Evolutionary conservation across 2,329 filamentous ascomycete species (phyloP), one percentile per base, ranked within the genome.

Genomic region (Pseudogymnoascus sp.): DNA sequence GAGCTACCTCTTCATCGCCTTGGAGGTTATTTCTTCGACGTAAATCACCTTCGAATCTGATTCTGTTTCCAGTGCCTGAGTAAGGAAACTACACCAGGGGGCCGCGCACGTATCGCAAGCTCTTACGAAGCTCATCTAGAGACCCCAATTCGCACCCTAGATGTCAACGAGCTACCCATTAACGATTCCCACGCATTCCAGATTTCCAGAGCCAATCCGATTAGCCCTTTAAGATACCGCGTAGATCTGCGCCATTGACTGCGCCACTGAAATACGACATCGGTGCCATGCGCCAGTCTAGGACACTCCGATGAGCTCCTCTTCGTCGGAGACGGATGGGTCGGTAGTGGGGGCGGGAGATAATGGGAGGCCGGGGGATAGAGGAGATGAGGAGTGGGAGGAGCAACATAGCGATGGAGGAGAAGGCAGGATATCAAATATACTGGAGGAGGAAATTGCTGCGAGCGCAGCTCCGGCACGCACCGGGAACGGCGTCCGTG

Each of bases 231-330:
- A 11, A 56, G 28, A 31, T 18, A 34, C 49, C 28, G 49, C 49
- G n/a, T 56, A 34, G 5, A 56, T n/a, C n/a, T 56, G 49, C 49
- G 49, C 49, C 16, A 1, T 34, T 34, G 9, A 18, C 49, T 38
- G 59, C 25, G 60, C 43, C 64, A 46, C 61, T 72, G 64, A 69
- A 36, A 64, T 60, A 28, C 34, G 63, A 60, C 37, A 60, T 66
- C 67, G 66, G 70, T 69, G 68, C 68, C 65, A 70, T 71, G 75
- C 72, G 63, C 71, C 64, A 66, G 61, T 61, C 28, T 56, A 62
- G 18, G 73, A 74, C 72, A 76, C 75, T 80, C 82, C 79, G 79
- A 90, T 90, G 87, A 89, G 85, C 85, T 86, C 83, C 79, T 84
- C 80, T 80, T 81, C 80, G 76, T 80, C 80, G 79, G 83, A 82